Base-by-base conservation (phyloP, 2,329 filamentous ascomycete species). In the Calonectria pseudoreteaudii region DNA sequence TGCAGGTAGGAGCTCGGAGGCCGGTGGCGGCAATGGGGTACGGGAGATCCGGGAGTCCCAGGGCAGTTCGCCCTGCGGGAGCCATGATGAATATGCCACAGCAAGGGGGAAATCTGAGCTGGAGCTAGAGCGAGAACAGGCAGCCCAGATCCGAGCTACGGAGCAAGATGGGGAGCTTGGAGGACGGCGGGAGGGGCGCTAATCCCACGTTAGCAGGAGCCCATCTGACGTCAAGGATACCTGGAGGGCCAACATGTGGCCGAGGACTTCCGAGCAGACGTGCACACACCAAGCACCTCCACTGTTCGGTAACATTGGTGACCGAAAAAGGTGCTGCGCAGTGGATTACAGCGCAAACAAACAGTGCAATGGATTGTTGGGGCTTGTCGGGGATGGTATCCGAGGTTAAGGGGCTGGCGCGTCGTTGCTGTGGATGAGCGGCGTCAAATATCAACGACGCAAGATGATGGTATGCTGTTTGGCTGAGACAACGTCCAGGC, bases 201-300 rank as follows among this genome's bases (percentile, higher is more conserved):
- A 71, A 71, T 70, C 62, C 60, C 38, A 66, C 69, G 70, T 72
- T 76, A 72, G 68, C 66, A 75, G 68, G 75, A 77, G 73, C 72
- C 72, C 69, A 67, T 77, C 79, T 80, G 79, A 80, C 79, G 79
- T 80, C 79, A 80, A 80, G 76, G 65, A 74, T 26, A 31, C 50
- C 70, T 69, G 74, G 68, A 62, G 68, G 66, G 65, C 60, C 74
- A 68, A 53, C 47, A 47, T 77, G 75, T 73, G 78, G 67, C 77
- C 78, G 78, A 80, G 76, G 78, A 74, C 74, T 67, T 52, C 75
- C 74, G 75, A 79, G 44, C 68, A 78, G 41, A 70, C 64, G 38
- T 38, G 68, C 44, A 76, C 66, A 69, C 31, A 62, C 56, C 56
- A 62, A 62, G 56, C 56, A 62, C 69, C 72, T 65, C 66, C 66